These are phyloP conservation scores for Kwoniella sp. DNA, from an alignment of 768 basidiomycete genomes.

Conservation along the genomic window DNA sequence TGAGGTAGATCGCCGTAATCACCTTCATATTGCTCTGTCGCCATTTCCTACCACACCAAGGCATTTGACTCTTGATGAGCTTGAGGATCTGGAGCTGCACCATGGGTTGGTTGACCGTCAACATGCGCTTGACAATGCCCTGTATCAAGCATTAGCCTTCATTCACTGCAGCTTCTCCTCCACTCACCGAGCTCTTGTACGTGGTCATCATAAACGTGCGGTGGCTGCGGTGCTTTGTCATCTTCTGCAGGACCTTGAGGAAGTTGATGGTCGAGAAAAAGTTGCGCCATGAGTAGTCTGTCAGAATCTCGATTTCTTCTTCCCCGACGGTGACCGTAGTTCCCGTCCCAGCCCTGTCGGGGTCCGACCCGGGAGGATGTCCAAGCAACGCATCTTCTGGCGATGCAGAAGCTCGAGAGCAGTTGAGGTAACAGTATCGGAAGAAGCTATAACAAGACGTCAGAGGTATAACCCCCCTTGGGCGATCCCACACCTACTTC, in stretches of 20 bases:
- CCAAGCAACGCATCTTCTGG: slow-evolving; percentile 71
- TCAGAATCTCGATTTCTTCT: slow-evolving; percentile 86
- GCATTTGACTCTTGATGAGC: slow-evolving; percentile 97
- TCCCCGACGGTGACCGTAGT: slow-evolving; percentile 60
- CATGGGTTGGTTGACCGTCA: slow-evolving; percentile 89
- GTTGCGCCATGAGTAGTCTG: slow-evolving; percentile 95
- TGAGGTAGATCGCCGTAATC: slow-evolving; percentile 95
- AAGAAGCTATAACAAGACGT: slow-evolving; percentile 71
- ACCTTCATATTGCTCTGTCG: slow-evolving; percentile 99
- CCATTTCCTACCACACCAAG: slow-evolving; percentile 97
- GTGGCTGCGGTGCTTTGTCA: slow-evolving; percentile 90
- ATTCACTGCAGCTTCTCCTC: background rate
- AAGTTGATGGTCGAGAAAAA: slow-evolving; percentile 97
- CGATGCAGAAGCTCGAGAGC: slow-evolving; percentile 59
- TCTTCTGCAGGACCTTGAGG: slow-evolving; percentile 93
- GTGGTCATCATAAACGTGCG: slow-evolving; percentile 93
- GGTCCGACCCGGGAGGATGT: slow-evolving; percentile 54
- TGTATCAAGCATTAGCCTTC: slow-evolving; percentile 45
- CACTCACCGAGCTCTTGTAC: slow-evolving; percentile 89
- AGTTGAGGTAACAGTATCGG: slow-evolving; percentile 79
- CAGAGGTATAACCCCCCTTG: background rate
- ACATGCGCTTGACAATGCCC: slow-evolving; percentile 92
- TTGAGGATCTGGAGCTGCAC: slow-evolving; percentile 91
- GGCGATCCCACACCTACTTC: slow-evolving; percentile 34
- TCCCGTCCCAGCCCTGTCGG: background rate